Conservation (phyloP, 2,329 filamentous ascomycete genomes). For the Sporothrix phasma region DNA sequence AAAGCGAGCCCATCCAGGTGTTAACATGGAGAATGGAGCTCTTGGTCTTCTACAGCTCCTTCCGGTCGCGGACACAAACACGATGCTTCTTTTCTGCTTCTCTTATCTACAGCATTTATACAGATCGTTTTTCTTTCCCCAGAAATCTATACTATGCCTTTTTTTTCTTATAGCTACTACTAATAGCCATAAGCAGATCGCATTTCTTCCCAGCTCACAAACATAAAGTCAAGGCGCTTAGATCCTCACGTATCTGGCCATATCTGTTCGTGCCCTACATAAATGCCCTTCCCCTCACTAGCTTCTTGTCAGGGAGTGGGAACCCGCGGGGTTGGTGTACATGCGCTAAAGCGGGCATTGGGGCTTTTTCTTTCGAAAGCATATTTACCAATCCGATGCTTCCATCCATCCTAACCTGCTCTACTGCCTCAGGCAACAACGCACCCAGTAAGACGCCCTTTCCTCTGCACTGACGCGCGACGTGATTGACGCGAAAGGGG, state of each 20-base stretch:
- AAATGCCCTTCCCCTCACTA: background rate
- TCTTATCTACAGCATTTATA: background rate
- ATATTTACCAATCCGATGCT: background rate
- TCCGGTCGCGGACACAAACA: background rate
- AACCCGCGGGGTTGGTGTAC: background rate
- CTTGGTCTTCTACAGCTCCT: background rate
- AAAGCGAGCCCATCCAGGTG: background rate
- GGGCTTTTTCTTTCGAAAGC: background rate
- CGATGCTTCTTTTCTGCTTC: background rate
- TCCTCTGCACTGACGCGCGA: slow-evolving; percentile 14
- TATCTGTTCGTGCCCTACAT: background rate
- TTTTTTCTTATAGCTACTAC: no score
- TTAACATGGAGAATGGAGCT: background rate
- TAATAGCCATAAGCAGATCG: no score
- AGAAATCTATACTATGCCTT: no score
- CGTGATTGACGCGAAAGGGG: slow-evolving; percentile 20
- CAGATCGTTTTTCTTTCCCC: background rate
- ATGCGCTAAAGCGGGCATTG: background rate
- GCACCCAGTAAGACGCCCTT: background rate
- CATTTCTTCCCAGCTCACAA: no score
- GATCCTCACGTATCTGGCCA: no score
- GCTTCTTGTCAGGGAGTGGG: background rate
- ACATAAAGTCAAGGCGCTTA: no score
- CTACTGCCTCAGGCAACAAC: slow-evolving; percentile 15
- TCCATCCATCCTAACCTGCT: background rate